These are phyloP conservation scores for Arxiozyma bovina DNA, from an alignment of 1,139 yeast species.

Conservation along the genomic window DNA sequence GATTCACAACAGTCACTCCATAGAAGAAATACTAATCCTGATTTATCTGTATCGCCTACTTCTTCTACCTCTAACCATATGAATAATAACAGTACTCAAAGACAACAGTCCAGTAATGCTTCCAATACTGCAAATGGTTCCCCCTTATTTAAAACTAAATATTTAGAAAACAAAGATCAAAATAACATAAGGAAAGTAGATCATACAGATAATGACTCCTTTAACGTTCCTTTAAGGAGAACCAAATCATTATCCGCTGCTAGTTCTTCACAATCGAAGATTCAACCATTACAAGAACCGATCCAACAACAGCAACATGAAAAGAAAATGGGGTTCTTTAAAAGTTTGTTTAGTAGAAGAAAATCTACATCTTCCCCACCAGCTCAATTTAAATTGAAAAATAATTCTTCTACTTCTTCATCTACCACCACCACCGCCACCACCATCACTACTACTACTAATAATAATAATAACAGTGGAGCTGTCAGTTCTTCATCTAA, in stretches of 20 bases:
- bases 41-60: background rate
- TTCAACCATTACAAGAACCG: background rate
- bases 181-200: background rate
- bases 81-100: background rate
- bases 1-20: background rate
- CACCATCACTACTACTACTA: background rate
- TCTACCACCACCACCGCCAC: background rate
- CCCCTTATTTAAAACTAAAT: background rate
- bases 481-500: background rate
- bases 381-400: conserved; percentile 1
- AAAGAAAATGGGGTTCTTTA: conserved; percentile 32
- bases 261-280: background rate
- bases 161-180: background rate
- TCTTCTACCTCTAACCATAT: background rate
- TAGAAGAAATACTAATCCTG: too few relatives aligned
- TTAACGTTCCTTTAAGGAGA: conserved; percentile 15
- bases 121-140: background rate
- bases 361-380: conserved; percentile 14
- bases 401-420: background rate
- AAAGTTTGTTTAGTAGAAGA: conserved; percentile 33
- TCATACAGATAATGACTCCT: background rate
- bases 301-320: conserved; percentile 10
- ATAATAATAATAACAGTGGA: background rate
- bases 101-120: background rate
- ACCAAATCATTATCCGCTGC: conserved; percentile 28